phyloP scores from a whole-genome alignment of 345 rosid species.

The Eucalyptus melliodora region DNA sequence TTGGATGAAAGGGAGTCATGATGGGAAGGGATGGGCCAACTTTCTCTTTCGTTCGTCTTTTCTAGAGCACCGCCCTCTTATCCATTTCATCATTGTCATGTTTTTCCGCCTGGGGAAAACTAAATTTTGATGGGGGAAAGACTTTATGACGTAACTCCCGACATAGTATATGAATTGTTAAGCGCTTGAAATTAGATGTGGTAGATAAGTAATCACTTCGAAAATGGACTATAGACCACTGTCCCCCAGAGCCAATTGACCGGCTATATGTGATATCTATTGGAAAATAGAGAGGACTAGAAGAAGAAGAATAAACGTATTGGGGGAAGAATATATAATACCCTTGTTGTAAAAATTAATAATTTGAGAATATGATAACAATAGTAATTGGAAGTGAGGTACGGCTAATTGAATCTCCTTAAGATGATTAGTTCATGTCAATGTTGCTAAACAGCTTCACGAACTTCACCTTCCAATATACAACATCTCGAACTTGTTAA shows the following conservation, averaged over 20 bases:
- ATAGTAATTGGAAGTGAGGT: too few species aligned
- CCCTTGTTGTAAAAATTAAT: too few species aligned
- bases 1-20: background rate
- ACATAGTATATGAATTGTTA: background rate
- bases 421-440: too few species aligned
- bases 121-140: background rate
- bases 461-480: too few species aligned
- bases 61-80: background rate
- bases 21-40: background rate
- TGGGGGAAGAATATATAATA: too few species aligned
- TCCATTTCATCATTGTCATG: background rate
- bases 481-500: too few species aligned
- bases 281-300: too few species aligned
- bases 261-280: background rate
- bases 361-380: too few species aligned
- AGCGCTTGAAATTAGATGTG: background rate
- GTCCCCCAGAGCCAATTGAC: background rate
- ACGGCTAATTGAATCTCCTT: too few species aligned
- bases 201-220: background rate
- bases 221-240: background rate
- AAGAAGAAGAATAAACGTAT: too few species aligned
- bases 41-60: background rate
- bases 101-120: background rate
- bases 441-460: too few species aligned
- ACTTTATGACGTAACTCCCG: background rate